Percentiles rank a stretch among this genome's conserved stretches.
These are phyloP conservation scores for Lasiodiplodia sp. DNA, from an alignment of 2,329 filamentous ascomycete species.

Conservation along the genomic window DNA sequence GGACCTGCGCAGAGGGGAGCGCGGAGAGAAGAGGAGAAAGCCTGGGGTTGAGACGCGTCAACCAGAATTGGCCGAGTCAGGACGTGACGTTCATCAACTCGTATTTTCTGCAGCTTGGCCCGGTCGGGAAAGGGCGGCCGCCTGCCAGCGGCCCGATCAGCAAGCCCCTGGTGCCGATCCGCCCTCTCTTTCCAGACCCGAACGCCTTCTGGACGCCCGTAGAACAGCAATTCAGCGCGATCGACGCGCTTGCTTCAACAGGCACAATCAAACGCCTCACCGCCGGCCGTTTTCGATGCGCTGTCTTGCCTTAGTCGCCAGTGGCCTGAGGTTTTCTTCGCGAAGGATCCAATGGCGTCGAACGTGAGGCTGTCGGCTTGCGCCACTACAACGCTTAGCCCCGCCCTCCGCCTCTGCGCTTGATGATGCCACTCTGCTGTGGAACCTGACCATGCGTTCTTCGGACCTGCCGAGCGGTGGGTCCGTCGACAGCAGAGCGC, in stretches of 20 bases:
- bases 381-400: not conserved
- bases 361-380: not conserved
- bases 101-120: conserved; percentile 10
- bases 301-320: not conserved
- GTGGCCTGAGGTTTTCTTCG: not conserved
- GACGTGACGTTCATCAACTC: conserved; percentile 3
- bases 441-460: not conserved
- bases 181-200: too few species aligned
- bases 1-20: not conserved
- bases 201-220: not conserved
- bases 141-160: conserved; percentile 18
- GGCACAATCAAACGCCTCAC: not conserved
- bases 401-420: too few species aligned
- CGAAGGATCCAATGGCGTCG: not conserved
- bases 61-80: conserved; percentile 13
- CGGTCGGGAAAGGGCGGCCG: not conserved
- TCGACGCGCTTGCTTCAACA: not conserved
- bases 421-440: not conserved
- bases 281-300: not conserved
- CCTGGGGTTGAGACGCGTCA: conserved; percentile 7
- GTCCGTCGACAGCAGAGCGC: too few species aligned
- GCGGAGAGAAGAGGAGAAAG: conserved; percentile 1
- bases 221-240: not conserved
- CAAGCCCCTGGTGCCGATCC: conserved; percentile 14
- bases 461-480: not conserved